Conservation (phyloP, 2,329 filamentous ascomycete species). For the Botrytis galanthina region DNA sequence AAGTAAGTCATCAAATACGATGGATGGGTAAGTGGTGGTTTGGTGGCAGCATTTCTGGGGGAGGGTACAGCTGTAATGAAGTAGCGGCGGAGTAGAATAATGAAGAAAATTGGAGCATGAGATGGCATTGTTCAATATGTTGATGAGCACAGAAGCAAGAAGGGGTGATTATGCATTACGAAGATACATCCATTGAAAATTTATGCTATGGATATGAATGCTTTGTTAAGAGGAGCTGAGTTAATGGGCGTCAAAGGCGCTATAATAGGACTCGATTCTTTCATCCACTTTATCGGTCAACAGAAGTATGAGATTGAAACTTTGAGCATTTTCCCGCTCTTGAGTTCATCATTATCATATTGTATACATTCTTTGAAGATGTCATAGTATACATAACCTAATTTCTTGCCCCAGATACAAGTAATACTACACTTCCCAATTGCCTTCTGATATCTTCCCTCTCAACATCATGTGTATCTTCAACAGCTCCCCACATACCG, state of each 20-base stretch:
- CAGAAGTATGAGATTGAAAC: not conserved
- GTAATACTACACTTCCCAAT: conserved; percentile 78
- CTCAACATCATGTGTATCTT: conserved; percentile 94
- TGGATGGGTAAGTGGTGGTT: not conserved
- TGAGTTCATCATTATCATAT: not conserved
- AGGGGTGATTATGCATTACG: not conserved
- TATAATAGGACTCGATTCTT: fast-evolving
- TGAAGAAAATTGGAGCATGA: not conserved
- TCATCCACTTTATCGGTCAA: not conserved
- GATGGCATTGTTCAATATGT: not conserved
- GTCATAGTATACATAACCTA: not conserved
- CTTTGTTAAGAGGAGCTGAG: not conserved
- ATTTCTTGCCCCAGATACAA: conserved; percentile 60
- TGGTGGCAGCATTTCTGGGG: not conserved
- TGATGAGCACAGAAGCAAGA: not conserved
- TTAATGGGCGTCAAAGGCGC: not conserved
- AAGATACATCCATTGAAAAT: not conserved
- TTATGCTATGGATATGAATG: not conserved
- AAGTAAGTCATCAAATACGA: not conserved
- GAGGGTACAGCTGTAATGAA: not conserved
- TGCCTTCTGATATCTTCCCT: conserved; percentile 86
- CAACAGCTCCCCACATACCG: conserved; percentile 89
- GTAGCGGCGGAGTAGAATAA: not conserved
- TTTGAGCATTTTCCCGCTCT: not conserved
- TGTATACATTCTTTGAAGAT: conserved; percentile 18